phyloP scores from a whole-genome alignment of 345 rosid genomes.

The Alliaria petiolata region DNA sequence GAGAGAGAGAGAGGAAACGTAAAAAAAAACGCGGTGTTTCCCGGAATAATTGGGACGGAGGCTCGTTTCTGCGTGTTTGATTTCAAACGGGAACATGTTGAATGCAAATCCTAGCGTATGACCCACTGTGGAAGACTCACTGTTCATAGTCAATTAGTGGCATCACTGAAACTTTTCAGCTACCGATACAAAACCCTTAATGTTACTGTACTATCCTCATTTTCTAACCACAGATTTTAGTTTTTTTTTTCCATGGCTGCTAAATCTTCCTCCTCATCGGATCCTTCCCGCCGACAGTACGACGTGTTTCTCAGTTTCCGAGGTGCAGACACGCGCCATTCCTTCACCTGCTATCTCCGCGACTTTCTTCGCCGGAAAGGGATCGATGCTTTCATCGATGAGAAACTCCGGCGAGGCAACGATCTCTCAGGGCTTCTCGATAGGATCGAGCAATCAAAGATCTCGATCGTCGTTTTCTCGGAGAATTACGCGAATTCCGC shows the following conservation, averaged over 20 bases:
- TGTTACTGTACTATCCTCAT: background rate
- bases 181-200: too few relatives aligned
- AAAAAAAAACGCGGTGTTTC: too few relatives aligned
- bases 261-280: background rate
- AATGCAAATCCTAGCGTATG: background rate
- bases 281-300: slow-evolving; percentile 21
- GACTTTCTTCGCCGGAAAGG: slow-evolving; percentile 23
- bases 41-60: too few relatives aligned
- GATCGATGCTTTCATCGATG: slow-evolving; percentile 28
- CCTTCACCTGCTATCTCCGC: slow-evolving; percentile 21
- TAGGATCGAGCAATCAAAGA: slow-evolving; percentile 24
- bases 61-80: too few relatives aligned
- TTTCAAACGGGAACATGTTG: background rate
- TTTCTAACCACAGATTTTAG: background rate
- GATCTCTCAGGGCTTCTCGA: slow-evolving; percentile 1
- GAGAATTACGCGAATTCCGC: slow-evolving; percentile 19
- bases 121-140: background rate
- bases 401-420: slow-evolving; percentile 20
- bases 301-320: slow-evolving; percentile 37
- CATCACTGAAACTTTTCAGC: too few relatives aligned
- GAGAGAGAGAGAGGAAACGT: background rate
- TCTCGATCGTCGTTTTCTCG: slow-evolving; percentile 25
- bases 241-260: slow-evolving; percentile 5
- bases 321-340: slow-evolving; percentile 28
- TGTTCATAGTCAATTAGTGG: too few relatives aligned